These are phyloP conservation scores for Fusarium nelsonii DNA, from an alignment of 2,329 filamentous ascomycete genomes.

Conservation along the genomic window DNA sequence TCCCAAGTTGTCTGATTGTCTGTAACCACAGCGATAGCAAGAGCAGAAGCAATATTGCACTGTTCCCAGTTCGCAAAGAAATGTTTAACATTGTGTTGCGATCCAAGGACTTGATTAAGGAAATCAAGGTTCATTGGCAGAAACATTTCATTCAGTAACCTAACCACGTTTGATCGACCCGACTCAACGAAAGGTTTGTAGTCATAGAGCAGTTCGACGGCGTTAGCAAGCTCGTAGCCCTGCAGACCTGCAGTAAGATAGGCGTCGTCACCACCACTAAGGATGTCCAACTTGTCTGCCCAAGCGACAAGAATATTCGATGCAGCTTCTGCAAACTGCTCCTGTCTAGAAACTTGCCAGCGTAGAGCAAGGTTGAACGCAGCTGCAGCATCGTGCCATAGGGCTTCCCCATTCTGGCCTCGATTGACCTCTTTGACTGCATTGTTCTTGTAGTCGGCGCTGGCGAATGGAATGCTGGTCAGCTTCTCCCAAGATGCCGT, in stretches of 20 bases:
- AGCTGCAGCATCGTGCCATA: slow-evolving; percentile 12
- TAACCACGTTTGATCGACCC: not conserved
- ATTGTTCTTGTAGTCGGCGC: not conserved
- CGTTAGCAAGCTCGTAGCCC: slow-evolving; percentile 62
- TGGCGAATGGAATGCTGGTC: not conserved
- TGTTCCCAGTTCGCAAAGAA: slow-evolving; percentile 33
- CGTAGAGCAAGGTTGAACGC: slow-evolving; percentile 7
- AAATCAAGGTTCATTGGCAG: slow-evolving; percentile 12
- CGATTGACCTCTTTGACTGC: not conserved
- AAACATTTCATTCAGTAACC: not conserved
- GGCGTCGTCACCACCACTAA: not conserved
- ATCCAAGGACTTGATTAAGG: not conserved
- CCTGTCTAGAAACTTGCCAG: not conserved
- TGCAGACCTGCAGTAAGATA: slow-evolving; percentile 58
- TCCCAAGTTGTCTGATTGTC: slow-evolving; percentile 23
- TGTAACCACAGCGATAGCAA: slow-evolving; percentile 23
- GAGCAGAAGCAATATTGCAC: slow-evolving; percentile 28
- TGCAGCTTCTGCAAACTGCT: not conserved
- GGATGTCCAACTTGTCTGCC: not conserved
- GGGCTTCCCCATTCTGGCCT: not conserved
- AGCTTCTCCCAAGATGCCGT: slow-evolving; percentile 2
- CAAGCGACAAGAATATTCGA: not conserved
- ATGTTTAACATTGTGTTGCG: slow-evolving; percentile 16
- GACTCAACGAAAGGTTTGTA: slow-evolving; percentile 38
- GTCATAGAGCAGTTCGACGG: slow-evolving; percentile 56